phyloP scores from a whole-genome alignment of 257 asterid genomes.

The Primulina eburnea region DNA sequence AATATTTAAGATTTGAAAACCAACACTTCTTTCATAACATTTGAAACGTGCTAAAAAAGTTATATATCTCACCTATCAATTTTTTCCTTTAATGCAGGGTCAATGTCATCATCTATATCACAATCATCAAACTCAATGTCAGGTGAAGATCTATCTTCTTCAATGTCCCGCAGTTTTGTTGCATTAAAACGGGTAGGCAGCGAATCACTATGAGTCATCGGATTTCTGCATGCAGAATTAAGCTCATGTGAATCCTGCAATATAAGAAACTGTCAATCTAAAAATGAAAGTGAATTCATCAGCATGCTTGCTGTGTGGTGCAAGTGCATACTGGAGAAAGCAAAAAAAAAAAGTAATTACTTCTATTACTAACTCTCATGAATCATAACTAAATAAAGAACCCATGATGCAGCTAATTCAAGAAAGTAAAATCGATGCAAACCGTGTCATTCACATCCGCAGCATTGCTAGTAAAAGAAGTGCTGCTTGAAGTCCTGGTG shows the following conservation, averaged over 20 bases:
- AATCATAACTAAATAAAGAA: slow-evolving; percentile 16
- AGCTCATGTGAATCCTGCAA: slow-evolving; percentile 48
- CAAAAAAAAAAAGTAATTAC: background rate
- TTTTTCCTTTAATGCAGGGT: slow-evolving; percentile 85
- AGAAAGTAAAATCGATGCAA: slow-evolving; percentile 25
- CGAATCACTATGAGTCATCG: slow-evolving; percentile 36
- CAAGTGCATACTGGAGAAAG: slow-evolving; percentile 4
- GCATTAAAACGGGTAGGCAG: slow-evolving; percentile 37
- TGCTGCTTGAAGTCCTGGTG: slow-evolving; percentile 43
- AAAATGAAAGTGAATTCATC: too few species aligned
- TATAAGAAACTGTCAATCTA: slow-evolving; percentile 24
- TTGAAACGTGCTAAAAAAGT: slow-evolving; percentile 19
- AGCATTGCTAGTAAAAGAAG: slow-evolving; percentile 46
- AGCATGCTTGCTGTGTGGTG: slow-evolving; percentile 10
- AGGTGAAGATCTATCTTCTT: slow-evolving; percentile 48
- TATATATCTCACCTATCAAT: slow-evolving; percentile 75
- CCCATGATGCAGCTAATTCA: slow-evolving; percentile 17
- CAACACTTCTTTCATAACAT: slow-evolving; percentile 7
- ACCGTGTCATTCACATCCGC: slow-evolving; percentile 51
- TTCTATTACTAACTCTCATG: slow-evolving; percentile 6
- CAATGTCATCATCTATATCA: slow-evolving; percentile 80
- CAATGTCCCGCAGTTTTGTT: slow-evolving; percentile 48
- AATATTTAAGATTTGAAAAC: slow-evolving; percentile 7
- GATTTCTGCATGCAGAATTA: slow-evolving; percentile 37
- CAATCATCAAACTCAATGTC: slow-evolving; percentile 69